Percentiles rank a stretch among this genome's conserved stretches.
phyloP scores from a whole-genome alignment of 495 filamentous ascomycete species.

The Xanthoparmelia taractica region DNA sequence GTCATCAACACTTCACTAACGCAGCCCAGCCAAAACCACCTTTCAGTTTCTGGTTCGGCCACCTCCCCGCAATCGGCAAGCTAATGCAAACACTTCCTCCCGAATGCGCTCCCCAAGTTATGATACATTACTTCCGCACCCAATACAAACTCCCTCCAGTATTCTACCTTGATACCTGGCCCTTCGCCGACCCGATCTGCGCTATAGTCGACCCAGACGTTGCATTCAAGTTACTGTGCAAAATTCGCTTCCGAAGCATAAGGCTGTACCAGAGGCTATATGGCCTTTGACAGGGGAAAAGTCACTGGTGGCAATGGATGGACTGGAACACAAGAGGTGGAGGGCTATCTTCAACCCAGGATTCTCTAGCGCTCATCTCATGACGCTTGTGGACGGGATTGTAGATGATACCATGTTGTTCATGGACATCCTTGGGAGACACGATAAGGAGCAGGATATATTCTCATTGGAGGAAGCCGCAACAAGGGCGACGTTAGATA shows the following conservation, averaged over 20 bases:
- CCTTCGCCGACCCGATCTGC: constrained; percentile 29
- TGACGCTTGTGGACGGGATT: constrained; percentile 31
- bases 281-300: constrained; percentile 26
- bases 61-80: constrained; percentile 15
- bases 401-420: constrained; percentile 30
- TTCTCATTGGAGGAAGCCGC: constrained; percentile 33
- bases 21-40: constrained; percentile 20
- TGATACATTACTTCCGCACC: constrained; percentile 22
- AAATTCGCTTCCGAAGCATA: constrained; percentile 25
- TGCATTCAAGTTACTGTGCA: constrained; percentile 32
- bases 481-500: constrained; percentile 32
- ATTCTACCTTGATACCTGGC: constrained; percentile 35
- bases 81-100: constrained; percentile 14
- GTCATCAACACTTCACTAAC: neutral
- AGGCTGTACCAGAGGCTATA: constrained; percentile 16
- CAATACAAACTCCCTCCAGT: constrained; percentile 28
- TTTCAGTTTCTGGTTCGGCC: constrained; percentile 15
- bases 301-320: constrained; percentile 29
- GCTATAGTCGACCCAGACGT: constrained; percentile 39
- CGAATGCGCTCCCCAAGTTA: constrained; percentile 26
- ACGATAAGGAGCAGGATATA: constrained; percentile 25
- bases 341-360: constrained; percentile 35
- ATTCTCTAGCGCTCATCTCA: constrained; percentile 29
- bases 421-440: constrained; percentile 24
- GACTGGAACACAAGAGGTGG: constrained; percentile 31